Percentiles rank a stretch among this genome's conserved stretches.
Evolutionary conservation across 148 eudicot species (phyloP).

Genomic region (Vaccinium vitisidaea): DNA sequence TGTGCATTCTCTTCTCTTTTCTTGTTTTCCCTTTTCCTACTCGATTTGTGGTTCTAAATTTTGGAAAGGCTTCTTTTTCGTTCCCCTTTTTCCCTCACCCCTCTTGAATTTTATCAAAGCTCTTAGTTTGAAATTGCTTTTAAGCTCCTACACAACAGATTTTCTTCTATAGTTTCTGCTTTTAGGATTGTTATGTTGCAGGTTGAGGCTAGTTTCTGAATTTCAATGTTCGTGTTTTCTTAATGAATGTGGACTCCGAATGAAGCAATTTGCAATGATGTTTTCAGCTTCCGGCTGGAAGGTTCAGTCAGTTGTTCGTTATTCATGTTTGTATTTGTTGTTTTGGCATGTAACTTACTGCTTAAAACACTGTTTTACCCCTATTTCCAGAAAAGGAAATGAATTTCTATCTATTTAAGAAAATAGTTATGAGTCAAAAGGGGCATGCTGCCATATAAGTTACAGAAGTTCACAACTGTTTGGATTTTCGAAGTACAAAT

Average conservation of each 20-base stretch:
- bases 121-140: not conserved
- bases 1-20: slow-evolving; percentile 19
- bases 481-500: not conserved
- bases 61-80: slow-evolving; percentile 8
- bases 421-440: not conserved
- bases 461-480: not conserved
- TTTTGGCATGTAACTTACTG: not conserved
- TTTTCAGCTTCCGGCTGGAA: not conserved
- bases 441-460: not conserved
- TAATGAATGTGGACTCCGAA: not conserved
- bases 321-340: not conserved
- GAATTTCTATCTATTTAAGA: not conserved
- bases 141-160: not conserved
- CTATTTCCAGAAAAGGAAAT: not conserved
- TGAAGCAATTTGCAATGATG: not conserved
- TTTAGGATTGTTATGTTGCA: not conserved
- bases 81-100: not conserved
- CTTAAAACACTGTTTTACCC: not conserved
- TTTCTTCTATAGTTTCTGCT: not conserved
- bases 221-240: not conserved
- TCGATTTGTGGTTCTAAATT: slow-evolving; percentile 14
- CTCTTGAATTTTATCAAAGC: not conserved
- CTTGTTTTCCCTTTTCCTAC: not conserved
- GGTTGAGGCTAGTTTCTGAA: not conserved
- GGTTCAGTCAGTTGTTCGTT: not conserved